Base-by-base conservation (phyloP, 1,284 basidiomycete species). In the Tylopilus orsonianus region DNA sequence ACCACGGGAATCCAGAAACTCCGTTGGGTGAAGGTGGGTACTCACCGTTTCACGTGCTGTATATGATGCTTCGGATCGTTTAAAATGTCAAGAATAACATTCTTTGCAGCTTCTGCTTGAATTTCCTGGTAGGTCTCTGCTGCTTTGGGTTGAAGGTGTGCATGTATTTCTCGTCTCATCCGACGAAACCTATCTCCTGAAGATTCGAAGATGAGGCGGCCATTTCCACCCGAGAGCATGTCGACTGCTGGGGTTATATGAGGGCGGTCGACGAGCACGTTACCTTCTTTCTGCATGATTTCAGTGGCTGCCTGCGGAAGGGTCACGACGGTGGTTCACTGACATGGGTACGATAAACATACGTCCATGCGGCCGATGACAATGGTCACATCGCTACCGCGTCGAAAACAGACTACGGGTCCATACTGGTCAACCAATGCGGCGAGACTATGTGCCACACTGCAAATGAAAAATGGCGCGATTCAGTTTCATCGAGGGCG, bases 21-120 rank as follows among this genome's bases (percentile, higher is more conserved):
- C 26, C 6, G 10, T 16, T 3, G 13, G 14, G 16, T 8, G 3
- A 30, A 16, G 5, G 8, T 8, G 24, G 18, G 34, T 9, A 59
- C 47, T 5, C 42, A 68, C 70, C 62, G 56, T 35, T 53, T 54
- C 4, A 54, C 58, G 44, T 71, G 70, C 12, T 56, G 51, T 16
- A 69, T 55, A 51, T 72, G 69, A 9, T 53, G 38, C 2, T 66
- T 58, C 0, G 73, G 72, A 4, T 66, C 53, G 3, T 61, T 53
- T 23, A 75, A 40, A 20, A 75, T 65, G 47, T 75, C 72, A 0
- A 71, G 54, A n/a, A 75, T 57, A 22, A 71, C 55, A 8, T 64
- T 53, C 29, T 62, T 65, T 3, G 71, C 73, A 1, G 62, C 57
- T 13, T 56, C 50, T 30, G 56, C 51, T 48, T 76, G 72, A 4